A percentile compares a stretch with the other conserved stretches of the same genome.
Conservation (phyloP, 768 basidiomycete species). For the Collybia mongolica region DNA sequence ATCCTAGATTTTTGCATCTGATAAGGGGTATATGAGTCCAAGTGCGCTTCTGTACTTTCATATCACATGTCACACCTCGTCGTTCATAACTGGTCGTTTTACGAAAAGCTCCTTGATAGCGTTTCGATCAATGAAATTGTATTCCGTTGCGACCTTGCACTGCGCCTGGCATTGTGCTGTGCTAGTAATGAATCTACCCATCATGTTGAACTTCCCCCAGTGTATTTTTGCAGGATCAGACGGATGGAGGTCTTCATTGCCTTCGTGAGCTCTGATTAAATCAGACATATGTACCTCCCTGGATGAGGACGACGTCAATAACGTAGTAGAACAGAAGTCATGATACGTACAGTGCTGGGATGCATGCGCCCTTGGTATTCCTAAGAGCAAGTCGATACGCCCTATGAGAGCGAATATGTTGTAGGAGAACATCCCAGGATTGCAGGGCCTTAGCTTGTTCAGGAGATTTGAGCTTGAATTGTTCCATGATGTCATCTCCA, state of each 20-base stretch:
- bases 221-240: slow-evolving; percentile 75
- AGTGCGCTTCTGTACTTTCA: not conserved
- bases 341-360: slow-evolving; percentile 74
- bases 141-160: slow-evolving; percentile 59
- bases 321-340: not conserved
- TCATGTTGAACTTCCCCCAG: slow-evolving; percentile 95
- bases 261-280: slow-evolving; percentile 83
- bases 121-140: slow-evolving; percentile 57
- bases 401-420: slow-evolving; percentile 78
- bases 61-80: slow-evolving; percentile 50
- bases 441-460: slow-evolving; percentile 74
- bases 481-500: slow-evolving; percentile 74
- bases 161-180: slow-evolving; percentile 78
- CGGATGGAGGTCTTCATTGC: slow-evolving; percentile 70
- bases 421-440: slow-evolving; percentile 84
- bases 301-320: slow-evolving; percentile 9
- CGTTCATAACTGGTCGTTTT: slow-evolving; percentile 61
- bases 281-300: slow-evolving; percentile 93
- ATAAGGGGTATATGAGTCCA: slow-evolving; percentile 8
- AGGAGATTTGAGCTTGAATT: slow-evolving; percentile 64
- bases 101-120: slow-evolving; percentile 56
- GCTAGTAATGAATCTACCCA: slow-evolving; percentile 80
- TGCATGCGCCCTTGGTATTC: slow-evolving; percentile 82
- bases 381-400: slow-evolving; percentile 89
- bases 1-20: slow-evolving; percentile 71